Conservation (phyloP, 2,329 filamentous ascomycete genomes). For the Botrytis sinoallii region DNA sequence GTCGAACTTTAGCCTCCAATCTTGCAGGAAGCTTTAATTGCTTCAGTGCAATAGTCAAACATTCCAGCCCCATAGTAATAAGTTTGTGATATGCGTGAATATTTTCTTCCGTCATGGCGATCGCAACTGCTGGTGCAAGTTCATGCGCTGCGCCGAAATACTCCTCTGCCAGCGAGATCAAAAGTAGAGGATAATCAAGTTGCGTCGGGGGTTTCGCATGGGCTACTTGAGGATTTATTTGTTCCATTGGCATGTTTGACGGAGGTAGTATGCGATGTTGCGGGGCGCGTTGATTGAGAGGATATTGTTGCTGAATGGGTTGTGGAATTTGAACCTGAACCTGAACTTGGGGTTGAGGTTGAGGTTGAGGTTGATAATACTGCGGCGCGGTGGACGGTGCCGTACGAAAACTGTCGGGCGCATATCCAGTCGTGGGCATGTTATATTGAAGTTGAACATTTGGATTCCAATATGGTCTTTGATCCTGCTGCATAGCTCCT, state of each 20-base stretch:
- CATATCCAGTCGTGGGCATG: conserved; percentile 13
- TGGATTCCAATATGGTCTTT: conserved; percentile 14
- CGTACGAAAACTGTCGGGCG: conserved; percentile 12
- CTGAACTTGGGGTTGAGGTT: not conserved
- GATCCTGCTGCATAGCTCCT: conserved; percentile 10
- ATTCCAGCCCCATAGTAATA: conserved; percentile 68
- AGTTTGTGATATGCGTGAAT: conserved; percentile 68
- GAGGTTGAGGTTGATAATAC: conserved; percentile 20
- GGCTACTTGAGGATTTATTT: conserved; percentile 17
- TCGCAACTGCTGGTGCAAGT: conserved; percentile 49
- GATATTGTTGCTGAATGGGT: conserved; percentile 24
- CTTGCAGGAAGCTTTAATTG: conserved; percentile 59
- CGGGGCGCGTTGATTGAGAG: conserved; percentile 6
- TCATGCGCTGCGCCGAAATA: conserved; percentile 66
- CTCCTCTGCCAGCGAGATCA: conserved; percentile 72
- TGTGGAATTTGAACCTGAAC: conserved; percentile 15
- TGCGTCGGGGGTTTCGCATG: conserved; percentile 14
- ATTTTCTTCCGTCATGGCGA: conserved; percentile 47
- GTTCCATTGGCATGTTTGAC: conserved; percentile 16
- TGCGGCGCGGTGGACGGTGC: conserved; percentile 16
- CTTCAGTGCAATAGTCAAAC: conserved; percentile 66
- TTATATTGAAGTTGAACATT: conserved; percentile 13
- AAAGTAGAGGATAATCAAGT: conserved; percentile 41
- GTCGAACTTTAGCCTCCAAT: conserved; percentile 64
- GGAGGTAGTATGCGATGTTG: conserved; percentile 5